Conservation (phyloP, 1,284 basidiomycete genomes). For the Ganoderma sinense region DNA sequence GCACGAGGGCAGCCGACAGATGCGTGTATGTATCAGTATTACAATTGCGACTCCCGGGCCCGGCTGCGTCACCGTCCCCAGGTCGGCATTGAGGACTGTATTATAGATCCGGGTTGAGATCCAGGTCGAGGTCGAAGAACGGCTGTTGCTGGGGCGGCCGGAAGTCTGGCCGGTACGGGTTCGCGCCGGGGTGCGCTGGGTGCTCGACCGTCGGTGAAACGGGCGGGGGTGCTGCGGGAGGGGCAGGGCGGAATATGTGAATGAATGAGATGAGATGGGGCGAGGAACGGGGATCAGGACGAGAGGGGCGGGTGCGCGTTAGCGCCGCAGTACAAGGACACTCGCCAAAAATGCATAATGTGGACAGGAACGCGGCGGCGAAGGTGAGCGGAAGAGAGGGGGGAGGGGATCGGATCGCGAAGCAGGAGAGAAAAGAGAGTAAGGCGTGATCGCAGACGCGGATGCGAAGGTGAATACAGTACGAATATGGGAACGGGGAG, state of each 20-base stretch:
- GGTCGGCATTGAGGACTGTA: too few species aligned
- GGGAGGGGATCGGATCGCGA: not conserved
- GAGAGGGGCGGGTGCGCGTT: slow-evolving; percentile 5
- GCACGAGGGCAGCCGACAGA: not conserved
- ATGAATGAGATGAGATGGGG: not conserved
- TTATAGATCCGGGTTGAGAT: slow-evolving; percentile 79
- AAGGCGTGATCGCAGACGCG: not conserved
- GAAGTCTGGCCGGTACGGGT: slow-evolving; percentile 74
- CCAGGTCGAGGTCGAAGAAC: slow-evolving; percentile 78
- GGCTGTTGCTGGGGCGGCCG: slow-evolving; percentile 63
- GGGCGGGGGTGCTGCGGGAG: slow-evolving; percentile 54
- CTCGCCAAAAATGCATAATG: not conserved
- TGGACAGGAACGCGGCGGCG: not conserved
- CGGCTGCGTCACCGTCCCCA: not conserved
- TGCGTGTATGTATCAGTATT: too few species aligned
- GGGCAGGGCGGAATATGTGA: not conserved
- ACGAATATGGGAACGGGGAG: slow-evolving; percentile 32
- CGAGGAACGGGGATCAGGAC: not conserved
- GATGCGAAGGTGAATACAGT: slow-evolving; percentile 25
- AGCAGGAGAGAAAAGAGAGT: not conserved
- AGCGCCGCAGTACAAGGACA: slow-evolving; percentile 5
- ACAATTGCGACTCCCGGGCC: not conserved
- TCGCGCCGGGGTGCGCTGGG: slow-evolving; percentile 58
- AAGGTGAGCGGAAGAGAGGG: not conserved
- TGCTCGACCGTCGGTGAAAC: slow-evolving; percentile 60